Conservation (phyloP, 305 asterid species). For the Rubia balearica region DNA sequence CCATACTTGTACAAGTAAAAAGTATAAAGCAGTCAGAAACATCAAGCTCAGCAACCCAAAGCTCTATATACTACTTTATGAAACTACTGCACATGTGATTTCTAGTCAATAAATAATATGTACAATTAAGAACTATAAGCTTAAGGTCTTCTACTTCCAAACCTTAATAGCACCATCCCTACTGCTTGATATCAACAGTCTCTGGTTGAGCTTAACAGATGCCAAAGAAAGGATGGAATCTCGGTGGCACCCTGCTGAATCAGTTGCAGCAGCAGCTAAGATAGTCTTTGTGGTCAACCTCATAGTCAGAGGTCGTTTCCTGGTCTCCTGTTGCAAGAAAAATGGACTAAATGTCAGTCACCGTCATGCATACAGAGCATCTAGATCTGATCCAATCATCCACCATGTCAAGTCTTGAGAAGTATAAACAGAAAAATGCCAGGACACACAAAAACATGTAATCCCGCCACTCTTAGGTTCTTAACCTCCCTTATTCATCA, state of each 20-base stretch:
- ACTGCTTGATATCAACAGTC: constrained; percentile 88
- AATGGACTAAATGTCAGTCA: constrained; percentile 17
- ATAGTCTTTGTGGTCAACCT: constrained; percentile 64
- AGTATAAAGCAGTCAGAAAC: constrained; percentile 8
- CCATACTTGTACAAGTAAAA: constrained; percentile 12
- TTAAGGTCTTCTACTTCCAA: constrained; percentile 64
- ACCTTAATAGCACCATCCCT: constrained; percentile 97
- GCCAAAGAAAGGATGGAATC: constrained; percentile 86
- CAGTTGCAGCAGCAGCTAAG: constrained; percentile 83
- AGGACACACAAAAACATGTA: neutral
- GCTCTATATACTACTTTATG: constrained; percentile 5
- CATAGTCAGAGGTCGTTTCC: constrained; percentile 62
- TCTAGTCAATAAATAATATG: constrained; percentile 24
- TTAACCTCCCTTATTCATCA: neutral
- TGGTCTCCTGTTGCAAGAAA: constrained; percentile 56
- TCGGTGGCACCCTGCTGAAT: constrained; percentile 91
- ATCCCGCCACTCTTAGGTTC: neutral
- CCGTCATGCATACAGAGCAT: neutral
- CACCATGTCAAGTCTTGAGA: neutral
- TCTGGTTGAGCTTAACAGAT: constrained; percentile 85
- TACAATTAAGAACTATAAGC: constrained; percentile 29
- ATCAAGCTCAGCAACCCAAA: constrained; percentile 5
- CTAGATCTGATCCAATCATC: neutral
- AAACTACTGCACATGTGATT: constrained; percentile 30
- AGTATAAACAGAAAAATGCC: neutral